phyloP scores from a whole-genome alignment of 345 rosid genomes.

The Eucalyptus cloeziana region DNA sequence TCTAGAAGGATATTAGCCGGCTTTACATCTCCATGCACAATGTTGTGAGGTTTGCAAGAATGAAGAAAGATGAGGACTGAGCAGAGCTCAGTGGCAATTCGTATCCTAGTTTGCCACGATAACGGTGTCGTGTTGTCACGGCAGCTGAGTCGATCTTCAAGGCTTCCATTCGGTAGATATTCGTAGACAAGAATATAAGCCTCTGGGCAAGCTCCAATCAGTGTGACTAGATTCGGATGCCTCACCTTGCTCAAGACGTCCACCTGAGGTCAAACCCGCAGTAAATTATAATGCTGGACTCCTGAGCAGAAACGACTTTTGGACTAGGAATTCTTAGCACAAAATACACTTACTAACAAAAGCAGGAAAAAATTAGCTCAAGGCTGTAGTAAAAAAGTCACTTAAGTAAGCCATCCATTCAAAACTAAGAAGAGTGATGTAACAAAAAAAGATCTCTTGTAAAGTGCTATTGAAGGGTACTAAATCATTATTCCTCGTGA shows the following conservation, averaged over 20 bases:
- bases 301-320: not conserved
- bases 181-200: constrained; percentile 75
- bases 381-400: not conserved
- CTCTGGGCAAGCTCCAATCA: constrained; percentile 87
- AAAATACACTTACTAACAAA: not conserved
- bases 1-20: constrained; percentile 86
- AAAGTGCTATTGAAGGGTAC: not conserved
- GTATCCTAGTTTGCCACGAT: constrained; percentile 82
- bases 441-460: not conserved
- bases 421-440: not conserved
- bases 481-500: not conserved
- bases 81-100: constrained; percentile 75
- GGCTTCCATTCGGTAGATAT: constrained; percentile 84
- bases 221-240: constrained; percentile 84
- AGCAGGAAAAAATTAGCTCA: not conserved
- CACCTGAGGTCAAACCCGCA: constrained; percentile 36
- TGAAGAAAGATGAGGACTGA: constrained; percentile 84
- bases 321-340: not conserved
- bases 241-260: constrained; percentile 72
- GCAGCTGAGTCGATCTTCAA: constrained; percentile 86
- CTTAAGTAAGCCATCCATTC: not conserved
- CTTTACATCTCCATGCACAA: constrained; percentile 85
- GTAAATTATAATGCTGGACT: not conserved
- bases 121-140: constrained; percentile 64
- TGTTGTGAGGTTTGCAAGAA: constrained; percentile 62